phyloP scores from a whole-genome alignment of 176 grass and related monocot species.

The Bonia amplexicaulis region DNA sequence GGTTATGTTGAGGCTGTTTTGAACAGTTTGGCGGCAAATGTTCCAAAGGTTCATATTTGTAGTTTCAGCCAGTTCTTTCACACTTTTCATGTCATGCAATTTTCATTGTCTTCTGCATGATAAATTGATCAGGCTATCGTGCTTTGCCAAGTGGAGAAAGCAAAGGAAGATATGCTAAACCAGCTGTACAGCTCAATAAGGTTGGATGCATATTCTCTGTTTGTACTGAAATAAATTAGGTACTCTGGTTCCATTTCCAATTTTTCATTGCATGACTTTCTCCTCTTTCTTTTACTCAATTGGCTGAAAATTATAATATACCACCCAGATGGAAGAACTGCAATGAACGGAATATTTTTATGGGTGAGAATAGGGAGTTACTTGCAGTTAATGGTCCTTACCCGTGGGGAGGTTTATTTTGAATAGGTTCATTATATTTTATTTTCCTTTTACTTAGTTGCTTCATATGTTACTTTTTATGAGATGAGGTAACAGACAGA shows the following conservation, averaged over 20 bases:
- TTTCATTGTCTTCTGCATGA: slow-evolving; percentile 4
- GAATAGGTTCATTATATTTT: neutral
- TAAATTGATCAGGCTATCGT: slow-evolving; percentile 57
- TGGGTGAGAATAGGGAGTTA: neutral
- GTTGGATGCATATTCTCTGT: slow-evolving; percentile 32
- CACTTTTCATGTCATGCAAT: neutral
- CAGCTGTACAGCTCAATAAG: slow-evolving; percentile 74
- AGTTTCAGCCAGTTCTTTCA: neutral
- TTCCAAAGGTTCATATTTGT: slow-evolving; percentile 72
- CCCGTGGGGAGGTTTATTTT: neutral
- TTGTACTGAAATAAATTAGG: slow-evolving; percentile 16
- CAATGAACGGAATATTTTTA: neutral
- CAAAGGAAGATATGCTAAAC: slow-evolving; percentile 87
- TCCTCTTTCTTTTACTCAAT: neutral
- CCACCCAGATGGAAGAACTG: neutral
- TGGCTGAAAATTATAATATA: neutral
- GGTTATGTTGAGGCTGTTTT: slow-evolving; percentile 97
- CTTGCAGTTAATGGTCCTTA: neutral
- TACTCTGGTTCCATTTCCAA: neutral
- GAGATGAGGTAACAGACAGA: neutral
- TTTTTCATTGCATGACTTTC: neutral
- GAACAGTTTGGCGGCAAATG: slow-evolving; percentile 95
- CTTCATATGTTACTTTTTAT: neutral
- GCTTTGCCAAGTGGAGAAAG: slow-evolving; percentile 90
- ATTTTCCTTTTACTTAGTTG: neutral